Evolutionary conservation across 2,329 filamentous ascomycete species (phyloP), one percentile per base, ranked within the genome.

Genomic region (Ophiocordyceps camponoti-saundersi): DNA sequence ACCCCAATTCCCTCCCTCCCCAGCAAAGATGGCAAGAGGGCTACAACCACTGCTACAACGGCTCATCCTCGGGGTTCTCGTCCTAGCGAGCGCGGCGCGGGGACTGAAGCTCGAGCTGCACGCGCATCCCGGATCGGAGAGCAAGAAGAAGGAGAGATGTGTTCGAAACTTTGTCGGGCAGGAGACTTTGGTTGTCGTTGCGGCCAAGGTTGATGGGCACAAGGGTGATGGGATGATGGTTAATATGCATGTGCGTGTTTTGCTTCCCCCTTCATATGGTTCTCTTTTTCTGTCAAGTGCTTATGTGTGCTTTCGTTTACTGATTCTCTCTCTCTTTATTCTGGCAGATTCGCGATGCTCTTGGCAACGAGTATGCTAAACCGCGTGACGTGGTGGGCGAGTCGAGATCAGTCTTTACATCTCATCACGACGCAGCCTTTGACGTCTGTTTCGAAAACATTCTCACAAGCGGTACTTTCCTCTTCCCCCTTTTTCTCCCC

Each of bases 401-500:
- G 70, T 84, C 85, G 64, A 80, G 90, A 61, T 89, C 88, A 63
- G 86, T 90, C 45, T 98, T 98, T 64, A 96, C 90, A 44, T 87
- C 89, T 36, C 85, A 92, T 62, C 81, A 82, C 46, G 89, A 96
- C 65, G 85, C 86, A 32, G 85, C 87, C 11, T 95, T 98, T 60
- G 90, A 96, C 59, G 86, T 98, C 46, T 98, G 90, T 74, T 94
- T 95, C 61, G 85, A 93, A 66, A 96, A 95, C 65, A 65, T 80
- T 57, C 71, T 88, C 52, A 75, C 77, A 44, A 73, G 75, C 55
- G 68, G 85, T 90, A 77, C 54, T 81, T 73, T 12, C 11, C 3
- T 32, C 15, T 12, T 12, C 3, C 3, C 13, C 15, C 13, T 12
- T 32, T 32, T 15, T 15, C 30, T 11, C 30, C 30, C 30, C 30